phyloP scores from a whole-genome alignment of 225 moss, liverwort and hornwort species.

The Sphagnum contortum region DNA sequence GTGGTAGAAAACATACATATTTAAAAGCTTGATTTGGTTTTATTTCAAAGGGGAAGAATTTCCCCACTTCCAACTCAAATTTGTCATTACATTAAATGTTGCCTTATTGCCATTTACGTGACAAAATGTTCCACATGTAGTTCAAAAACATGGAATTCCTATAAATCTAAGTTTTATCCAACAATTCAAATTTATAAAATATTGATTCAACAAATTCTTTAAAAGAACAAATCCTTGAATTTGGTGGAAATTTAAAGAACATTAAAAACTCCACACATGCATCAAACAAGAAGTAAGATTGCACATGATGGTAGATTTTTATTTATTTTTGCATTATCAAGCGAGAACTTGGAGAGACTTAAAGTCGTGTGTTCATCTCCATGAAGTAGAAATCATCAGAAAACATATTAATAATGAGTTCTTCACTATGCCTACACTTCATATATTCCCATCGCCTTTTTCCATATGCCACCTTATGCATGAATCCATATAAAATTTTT shows the following conservation, averaged over 20 bases:
- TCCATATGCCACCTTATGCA: slow-evolving; percentile 15
- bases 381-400: slow-evolving; percentile 89
- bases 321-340: too few relatives aligned
- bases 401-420: slow-evolving; percentile 83
- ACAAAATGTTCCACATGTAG: slow-evolving; percentile 93
- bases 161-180: too few relatives aligned
- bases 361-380: slow-evolving; percentile 99
- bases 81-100: slow-evolving; percentile 97
- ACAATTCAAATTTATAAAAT: too few relatives aligned
- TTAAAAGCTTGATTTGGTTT: slow-evolving; percentile 51
- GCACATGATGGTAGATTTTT: too few relatives aligned
- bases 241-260: too few relatives aligned
- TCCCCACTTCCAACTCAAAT: slow-evolving; percentile 87
- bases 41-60: slow-evolving; percentile 76
- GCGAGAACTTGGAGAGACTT: slow-evolving; percentile 32
- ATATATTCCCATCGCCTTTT: slow-evolving; percentile 86
- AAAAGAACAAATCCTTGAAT: too few relatives aligned
- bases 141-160: neutral
- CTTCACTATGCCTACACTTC: slow-evolving; percentile 97
- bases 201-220: too few relatives aligned
- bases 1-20: slow-evolving; percentile 16
- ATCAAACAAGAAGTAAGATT: too few relatives aligned
- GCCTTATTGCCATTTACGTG: slow-evolving; percentile 92
- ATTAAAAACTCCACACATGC: too few relatives aligned
- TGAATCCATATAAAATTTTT: slow-evolving; percentile 3